Conservation (phyloP, 2,329 filamentous ascomycete genomes). For the Bipolaris bicolor region DNA sequence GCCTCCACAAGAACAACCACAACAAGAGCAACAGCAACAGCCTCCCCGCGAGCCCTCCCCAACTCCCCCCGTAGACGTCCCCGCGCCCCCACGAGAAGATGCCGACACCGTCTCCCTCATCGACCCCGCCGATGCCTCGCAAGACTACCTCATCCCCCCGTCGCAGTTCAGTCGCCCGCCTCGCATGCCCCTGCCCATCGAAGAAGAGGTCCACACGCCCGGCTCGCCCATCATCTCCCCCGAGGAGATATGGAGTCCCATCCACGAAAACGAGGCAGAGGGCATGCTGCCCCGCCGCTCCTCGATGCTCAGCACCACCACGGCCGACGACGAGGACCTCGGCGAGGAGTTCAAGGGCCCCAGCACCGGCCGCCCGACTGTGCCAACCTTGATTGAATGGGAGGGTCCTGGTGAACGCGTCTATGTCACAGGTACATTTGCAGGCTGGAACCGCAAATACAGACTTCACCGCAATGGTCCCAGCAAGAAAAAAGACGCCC, state of each 20-base stretch:
- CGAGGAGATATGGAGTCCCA: conserved; percentile 62
- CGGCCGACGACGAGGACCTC: conserved; percentile 69
- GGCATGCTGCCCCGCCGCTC: conserved; percentile 62
- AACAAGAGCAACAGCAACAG: not conserved
- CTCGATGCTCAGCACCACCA: conserved; percentile 62
- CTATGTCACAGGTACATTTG: conserved; percentile 96
- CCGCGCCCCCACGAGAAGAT: conserved; percentile 32
- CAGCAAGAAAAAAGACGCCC: conserved; percentile 60
- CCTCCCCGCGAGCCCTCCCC: conserved; percentile 27
- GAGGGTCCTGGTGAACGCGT: conserved; percentile 81
- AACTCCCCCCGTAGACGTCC: conserved; percentile 50
- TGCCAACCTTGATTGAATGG: conserved; percentile 89
- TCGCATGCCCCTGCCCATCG: conserved; percentile 88
- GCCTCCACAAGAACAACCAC: not conserved
- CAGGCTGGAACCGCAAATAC: conserved; percentile 95
- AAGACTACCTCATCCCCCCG: conserved; percentile 49
- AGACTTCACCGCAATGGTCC: conserved; percentile 73
- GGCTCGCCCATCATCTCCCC: conserved; percentile 87
- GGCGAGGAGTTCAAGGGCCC: conserved; percentile 70
- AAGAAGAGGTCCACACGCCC: conserved; percentile 86
- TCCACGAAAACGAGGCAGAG: conserved; percentile 54
- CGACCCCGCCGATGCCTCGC: conserved; percentile 37
- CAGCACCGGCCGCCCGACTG: conserved; percentile 72
- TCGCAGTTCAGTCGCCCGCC: conserved; percentile 72
- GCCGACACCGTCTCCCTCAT: conserved; percentile 26